Evolutionary conservation across 1,284 basidiomycete species (phyloP).

Genomic region (Leccinum insolens): DNA sequence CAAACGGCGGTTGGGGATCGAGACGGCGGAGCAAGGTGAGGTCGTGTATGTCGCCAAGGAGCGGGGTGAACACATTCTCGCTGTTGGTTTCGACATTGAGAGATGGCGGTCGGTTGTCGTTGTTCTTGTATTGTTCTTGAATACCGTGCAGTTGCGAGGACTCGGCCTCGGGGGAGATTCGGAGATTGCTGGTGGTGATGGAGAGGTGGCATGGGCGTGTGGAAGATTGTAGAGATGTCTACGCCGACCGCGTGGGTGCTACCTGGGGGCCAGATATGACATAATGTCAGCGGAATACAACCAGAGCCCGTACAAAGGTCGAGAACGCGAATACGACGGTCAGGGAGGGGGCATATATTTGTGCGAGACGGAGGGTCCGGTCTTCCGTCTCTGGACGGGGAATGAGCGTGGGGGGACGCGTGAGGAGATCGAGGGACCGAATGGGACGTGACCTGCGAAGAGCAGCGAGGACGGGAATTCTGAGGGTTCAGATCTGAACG

Average conservation of each 20-base stretch:
- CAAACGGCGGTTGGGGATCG: conserved; percentile 49
- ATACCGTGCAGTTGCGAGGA: background rate
- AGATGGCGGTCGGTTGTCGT: background rate
- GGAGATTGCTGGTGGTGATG: conserved; percentile 14
- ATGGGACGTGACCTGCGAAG: conserved; percentile 78
- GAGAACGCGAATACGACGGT: conserved; percentile 55
- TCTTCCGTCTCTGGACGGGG: conserved; percentile 93
- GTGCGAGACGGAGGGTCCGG: conserved; percentile 66
- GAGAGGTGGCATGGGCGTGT: conserved; percentile 11
- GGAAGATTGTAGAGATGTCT: conserved; percentile 62
- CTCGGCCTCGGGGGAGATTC: conserved; percentile 3
- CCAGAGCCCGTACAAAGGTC: conserved; percentile 92
- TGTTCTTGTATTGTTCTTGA: background rate
- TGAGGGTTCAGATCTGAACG: conserved; percentile 18
- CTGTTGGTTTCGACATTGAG: background rate
- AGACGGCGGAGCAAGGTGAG: conserved; percentile 38
- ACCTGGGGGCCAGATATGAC: conserved; percentile 58
- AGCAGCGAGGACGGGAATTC: conserved; percentile 10
- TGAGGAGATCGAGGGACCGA: conserved; percentile 77
- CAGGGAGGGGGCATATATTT: conserved; percentile 41
- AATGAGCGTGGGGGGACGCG: conserved; percentile 81
- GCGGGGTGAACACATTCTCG: conserved; percentile 50
- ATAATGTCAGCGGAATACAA: conserved; percentile 84
- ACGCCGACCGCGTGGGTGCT: conserved; percentile 62
- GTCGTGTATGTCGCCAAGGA: conserved; percentile 51